Evolutionary conservation across 148 eudicot species (phyloP), one percentile per base, ranked within the genome.

Genomic region (Rhododendron vialii): DNA sequence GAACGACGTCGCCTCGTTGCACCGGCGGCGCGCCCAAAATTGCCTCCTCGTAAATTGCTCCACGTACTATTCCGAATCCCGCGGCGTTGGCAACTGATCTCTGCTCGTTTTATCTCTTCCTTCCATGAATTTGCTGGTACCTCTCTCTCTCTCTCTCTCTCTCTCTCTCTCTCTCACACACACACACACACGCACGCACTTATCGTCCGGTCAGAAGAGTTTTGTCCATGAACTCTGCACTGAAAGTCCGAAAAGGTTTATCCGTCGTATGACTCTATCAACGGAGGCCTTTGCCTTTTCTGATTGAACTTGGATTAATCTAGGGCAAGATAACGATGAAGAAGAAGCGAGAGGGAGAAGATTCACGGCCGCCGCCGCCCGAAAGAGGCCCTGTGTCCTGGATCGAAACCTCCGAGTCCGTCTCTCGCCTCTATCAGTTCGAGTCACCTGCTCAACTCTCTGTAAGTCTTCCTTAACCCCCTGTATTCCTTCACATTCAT

Each of bases 331-430:
- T 93, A 47, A 89, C 88, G 65, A 89, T 88, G 89, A 81, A 87
- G 86, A 94, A 89, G 88, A 91, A 55, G 50, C 12, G 81, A 55
- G 77, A 86, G 78, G 57, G 80, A 81, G 87, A 88, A 73, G 80
- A 84, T 85, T 55, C 74, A 13, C 85, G 82, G 71, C 92, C 88
- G 76, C 75, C 85, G 20, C 75, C 85, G 20, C 85, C 90, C 17
- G 53, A 79, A 26, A 87, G 82, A 73, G 81, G 45, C 24, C 91
- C 96, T 17, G 84, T 92, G 36, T 89, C 85, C 47, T 96, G 99
- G 99, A 87, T 92, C 85, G 99, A 96, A 76, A 93, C 90, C 67
- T 95, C 95, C 51, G 96, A 95, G 20, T 90, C 97, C 13, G 65
- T 94, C 75, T 92, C 94, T 84, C 95, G 91, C 55, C 93, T 84